Percentiles rank a stretch among this genome's conserved stretches.
Evolutionary conservation across 2,329 filamentous ascomycete species (phyloP).

Genomic region (Monosporascus ibericus): DNA sequence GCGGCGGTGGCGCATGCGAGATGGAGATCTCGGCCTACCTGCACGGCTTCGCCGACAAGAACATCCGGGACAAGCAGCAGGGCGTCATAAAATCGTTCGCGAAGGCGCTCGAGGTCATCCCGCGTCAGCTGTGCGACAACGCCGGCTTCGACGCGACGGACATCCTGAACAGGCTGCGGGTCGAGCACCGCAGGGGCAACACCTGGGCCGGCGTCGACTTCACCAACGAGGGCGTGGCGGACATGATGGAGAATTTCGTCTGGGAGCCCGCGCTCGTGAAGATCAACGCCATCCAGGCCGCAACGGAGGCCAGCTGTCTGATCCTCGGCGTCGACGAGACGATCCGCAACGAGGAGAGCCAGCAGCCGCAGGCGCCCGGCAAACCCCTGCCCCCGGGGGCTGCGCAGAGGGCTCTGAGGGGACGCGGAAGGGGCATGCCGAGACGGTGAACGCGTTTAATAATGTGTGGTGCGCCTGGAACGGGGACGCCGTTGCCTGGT

Average conservation of each 20-base stretch:
- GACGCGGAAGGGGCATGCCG: slow-evolving; percentile 84
- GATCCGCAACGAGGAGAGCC: slow-evolving; percentile 94
- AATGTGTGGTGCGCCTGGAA: too few species aligned
- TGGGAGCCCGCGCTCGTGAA: slow-evolving; percentile 97
- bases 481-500: too few species aligned
- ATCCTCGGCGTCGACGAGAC: slow-evolving; percentile 97
- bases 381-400: slow-evolving; percentile 72
- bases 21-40: slow-evolving; percentile 96
- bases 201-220: slow-evolving; percentile 97
- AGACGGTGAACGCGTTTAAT: slow-evolving; percentile 48
- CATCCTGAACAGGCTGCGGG: slow-evolving; percentile 90
- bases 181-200: slow-evolving; percentile 91
- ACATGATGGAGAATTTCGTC: slow-evolving; percentile 94
- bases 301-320: slow-evolving; percentile 89
- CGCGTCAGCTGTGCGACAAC: slow-evolving; percentile 95
- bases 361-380: slow-evolving; percentile 72
- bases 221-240: slow-evolving; percentile 78
- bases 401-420: slow-evolving; percentile 80
- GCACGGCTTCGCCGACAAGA: slow-evolving; percentile 86
- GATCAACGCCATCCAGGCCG: slow-evolving; percentile 93
- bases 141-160: slow-evolving; percentile 97
- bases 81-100: slow-evolving; percentile 96
- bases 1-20: slow-evolving; percentile 88
- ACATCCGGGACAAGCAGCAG: slow-evolving; percentile 92
- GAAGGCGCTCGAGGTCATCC: slow-evolving; percentile 94